Conservation (phyloP, 768 basidiomycete species). For the Sporobolomyces phaffii region DNA sequence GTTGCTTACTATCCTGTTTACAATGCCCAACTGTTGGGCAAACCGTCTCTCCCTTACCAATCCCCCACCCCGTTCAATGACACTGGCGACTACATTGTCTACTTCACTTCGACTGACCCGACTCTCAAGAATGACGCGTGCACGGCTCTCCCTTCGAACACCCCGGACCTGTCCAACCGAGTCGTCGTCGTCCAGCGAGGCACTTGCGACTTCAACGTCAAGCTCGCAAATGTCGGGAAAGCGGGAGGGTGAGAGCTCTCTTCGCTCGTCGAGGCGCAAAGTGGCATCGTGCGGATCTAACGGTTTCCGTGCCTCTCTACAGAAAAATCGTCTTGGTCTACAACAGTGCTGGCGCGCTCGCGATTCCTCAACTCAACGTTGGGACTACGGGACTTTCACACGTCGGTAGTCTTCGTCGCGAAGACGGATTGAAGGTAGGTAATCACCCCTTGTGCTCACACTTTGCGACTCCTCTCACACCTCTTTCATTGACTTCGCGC, state of each 20-base stretch:
- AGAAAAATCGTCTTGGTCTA: constrained; percentile 47
- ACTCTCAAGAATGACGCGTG: constrained; percentile 35
- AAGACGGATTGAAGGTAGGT: constrained; percentile 23
- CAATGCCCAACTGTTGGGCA: constrained; percentile 1
- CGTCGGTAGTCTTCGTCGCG: constrained; percentile 11
- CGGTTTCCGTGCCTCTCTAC: neutral
- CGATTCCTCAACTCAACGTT: constrained; percentile 18
- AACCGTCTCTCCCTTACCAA: constrained; percentile 18
- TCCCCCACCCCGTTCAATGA: constrained; percentile 14
- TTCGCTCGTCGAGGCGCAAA: neutral
- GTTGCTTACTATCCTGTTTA: constrained; percentile 6
- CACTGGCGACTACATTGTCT: constrained; percentile 46
- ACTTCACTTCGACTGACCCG: constrained; percentile 56
- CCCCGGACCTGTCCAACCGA: constrained; percentile 15
- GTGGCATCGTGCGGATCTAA: neutral
- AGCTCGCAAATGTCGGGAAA: constrained; percentile 46
- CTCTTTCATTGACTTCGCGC: neutral
- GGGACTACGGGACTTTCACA: neutral
- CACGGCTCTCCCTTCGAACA: constrained; percentile 1
- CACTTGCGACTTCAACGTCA: constrained; percentile 56
- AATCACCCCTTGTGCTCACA: too few relatives aligned
- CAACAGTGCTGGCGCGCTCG: constrained; percentile 18
- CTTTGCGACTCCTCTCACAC: neutral
- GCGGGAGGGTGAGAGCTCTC: constrained; percentile 11
- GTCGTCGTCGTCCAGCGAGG: constrained; percentile 60